Conservation (phyloP, 1,284 basidiomycete genomes). For the Malassezia nana region DNA sequence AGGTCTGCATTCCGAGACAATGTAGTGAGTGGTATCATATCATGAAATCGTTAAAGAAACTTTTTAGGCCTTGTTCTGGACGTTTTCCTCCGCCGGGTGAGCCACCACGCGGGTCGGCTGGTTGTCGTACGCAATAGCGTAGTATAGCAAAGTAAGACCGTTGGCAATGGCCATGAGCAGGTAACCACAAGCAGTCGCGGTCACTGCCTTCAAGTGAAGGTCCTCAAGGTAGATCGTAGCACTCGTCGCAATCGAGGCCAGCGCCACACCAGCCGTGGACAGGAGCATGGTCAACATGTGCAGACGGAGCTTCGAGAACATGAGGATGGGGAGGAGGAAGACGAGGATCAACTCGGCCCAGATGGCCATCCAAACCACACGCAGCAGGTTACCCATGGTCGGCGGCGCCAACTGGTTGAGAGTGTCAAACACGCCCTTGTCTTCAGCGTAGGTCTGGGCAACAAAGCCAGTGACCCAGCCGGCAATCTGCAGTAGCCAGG, state of each 20-base stretch:
- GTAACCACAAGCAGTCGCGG: background rate
- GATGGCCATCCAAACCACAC: background rate
- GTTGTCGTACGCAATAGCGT: background rate
- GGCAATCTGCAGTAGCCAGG: background rate
- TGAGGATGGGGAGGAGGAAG: background rate
- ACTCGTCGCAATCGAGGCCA: background rate
- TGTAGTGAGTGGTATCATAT: background rate
- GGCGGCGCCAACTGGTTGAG: background rate
- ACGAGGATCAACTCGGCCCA: background rate
- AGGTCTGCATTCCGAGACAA: background rate
- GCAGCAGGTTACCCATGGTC: background rate
- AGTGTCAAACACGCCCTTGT: background rate
- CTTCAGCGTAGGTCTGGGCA: background rate
- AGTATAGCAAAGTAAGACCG: background rate
- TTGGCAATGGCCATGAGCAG: background rate
- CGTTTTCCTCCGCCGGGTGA: background rate
- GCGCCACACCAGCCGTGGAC: background rate
- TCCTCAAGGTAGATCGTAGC: background rate
- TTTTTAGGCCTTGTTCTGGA: background rate
- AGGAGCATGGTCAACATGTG: background rate
- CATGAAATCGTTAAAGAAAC: background rate
- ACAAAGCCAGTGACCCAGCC: background rate
- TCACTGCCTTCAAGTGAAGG: background rate
- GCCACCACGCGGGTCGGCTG: background rate
- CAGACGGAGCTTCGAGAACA: background rate